Conservation (phyloP, 108 stramenopile genomes). For the Fistulifera pelliculosa region DNA sequence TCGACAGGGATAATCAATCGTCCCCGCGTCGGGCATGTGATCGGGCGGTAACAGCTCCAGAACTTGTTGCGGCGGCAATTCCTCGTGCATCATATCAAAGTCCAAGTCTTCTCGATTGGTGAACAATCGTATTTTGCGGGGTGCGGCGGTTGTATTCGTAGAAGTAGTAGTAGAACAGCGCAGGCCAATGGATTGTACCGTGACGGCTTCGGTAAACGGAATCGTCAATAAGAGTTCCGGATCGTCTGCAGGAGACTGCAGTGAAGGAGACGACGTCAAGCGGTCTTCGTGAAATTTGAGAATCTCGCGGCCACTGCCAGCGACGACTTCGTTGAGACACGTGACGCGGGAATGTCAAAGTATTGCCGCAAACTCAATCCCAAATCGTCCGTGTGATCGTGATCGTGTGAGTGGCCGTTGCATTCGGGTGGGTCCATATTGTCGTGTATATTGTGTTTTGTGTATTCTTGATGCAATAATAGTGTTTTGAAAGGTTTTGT, state of each 20-base stretch:
- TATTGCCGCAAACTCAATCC: slow-evolving; percentile 60
- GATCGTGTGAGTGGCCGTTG: slow-evolving; percentile 77
- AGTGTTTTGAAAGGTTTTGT: too few relatives aligned
- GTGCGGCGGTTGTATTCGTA: slow-evolving; percentile 25
- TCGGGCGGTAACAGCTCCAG: slow-evolving; percentile 57
- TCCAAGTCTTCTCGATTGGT: slow-evolving; percentile 71
- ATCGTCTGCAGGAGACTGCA: slow-evolving; percentile 66
- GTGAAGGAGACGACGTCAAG: slow-evolving; percentile 34
- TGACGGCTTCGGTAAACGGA: slow-evolving; percentile 72
- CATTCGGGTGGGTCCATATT: slow-evolving; percentile 49
- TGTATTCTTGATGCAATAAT: too few relatives aligned
- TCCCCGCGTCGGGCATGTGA: slow-evolving; percentile 52
- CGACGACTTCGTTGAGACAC: slow-evolving; percentile 70
- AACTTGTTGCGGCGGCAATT: slow-evolving; percentile 35
- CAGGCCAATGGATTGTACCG: slow-evolving; percentile 47
- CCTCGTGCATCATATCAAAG: slow-evolving; percentile 72
- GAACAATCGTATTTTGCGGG: slow-evolving; percentile 54
- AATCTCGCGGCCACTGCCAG: slow-evolving; percentile 35
- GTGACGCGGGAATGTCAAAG: slow-evolving; percentile 54
- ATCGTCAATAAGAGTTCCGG: slow-evolving; percentile 68
- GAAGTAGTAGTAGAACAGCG: slow-evolving; percentile 10
- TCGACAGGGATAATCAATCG: slow-evolving; percentile 75
- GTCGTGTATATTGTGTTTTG: neutral
- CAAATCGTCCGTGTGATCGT: slow-evolving; percentile 62
- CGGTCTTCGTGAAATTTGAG: slow-evolving; percentile 80